These are phyloP conservation scores for Blakeslea trispora DNA, from an alignment of 371 early-diverging fungal species.

Conservation along the genomic window DNA sequence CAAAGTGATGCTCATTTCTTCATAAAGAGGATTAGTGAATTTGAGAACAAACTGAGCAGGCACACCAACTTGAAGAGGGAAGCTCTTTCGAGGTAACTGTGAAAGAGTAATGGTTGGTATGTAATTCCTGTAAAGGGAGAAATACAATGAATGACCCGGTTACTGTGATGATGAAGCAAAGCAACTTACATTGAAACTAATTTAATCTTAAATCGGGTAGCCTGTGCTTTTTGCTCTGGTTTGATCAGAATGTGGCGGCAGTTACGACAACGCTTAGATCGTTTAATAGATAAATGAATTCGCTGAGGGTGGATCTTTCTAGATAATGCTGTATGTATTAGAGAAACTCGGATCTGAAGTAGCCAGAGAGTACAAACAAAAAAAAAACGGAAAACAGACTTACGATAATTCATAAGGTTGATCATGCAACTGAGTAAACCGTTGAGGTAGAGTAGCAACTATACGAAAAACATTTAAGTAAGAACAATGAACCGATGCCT, in stretches of 20 bases:
- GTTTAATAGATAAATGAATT: conserved; percentile 84
- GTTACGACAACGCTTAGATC: conserved; percentile 80
- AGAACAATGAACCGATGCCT: too few species aligned
- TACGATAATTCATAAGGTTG: conserved; percentile 61
- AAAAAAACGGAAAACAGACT: too few species aligned
- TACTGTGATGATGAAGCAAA: too few species aligned
- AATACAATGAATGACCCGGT: neutral
- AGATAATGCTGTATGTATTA: too few species aligned
- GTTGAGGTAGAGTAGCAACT: conserved; percentile 71
- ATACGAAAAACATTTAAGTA: conserved; percentile 9
- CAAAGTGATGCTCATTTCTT: conserved; percentile 69
- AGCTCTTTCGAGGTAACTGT: conserved; percentile 53
- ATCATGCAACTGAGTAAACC: conserved; percentile 67
- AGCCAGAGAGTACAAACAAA: too few species aligned
- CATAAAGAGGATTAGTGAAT: conserved; percentile 84
- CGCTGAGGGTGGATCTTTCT: conserved; percentile 79
- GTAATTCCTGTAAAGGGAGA: conserved; percentile 54
- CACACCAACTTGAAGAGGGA: conserved; percentile 55
- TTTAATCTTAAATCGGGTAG: conserved; percentile 85
- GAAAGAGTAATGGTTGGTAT: conserved; percentile 79
- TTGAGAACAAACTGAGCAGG: conserved; percentile 70
- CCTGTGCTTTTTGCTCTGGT: conserved; percentile 90
- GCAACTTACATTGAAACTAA: conserved; percentile 73
- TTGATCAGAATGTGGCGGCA: conserved; percentile 90
- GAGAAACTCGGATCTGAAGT: too few species aligned